phyloP scores from a whole-genome alignment of 2,329 filamentous ascomycete genomes.

The Alternaria sp. region DNA sequence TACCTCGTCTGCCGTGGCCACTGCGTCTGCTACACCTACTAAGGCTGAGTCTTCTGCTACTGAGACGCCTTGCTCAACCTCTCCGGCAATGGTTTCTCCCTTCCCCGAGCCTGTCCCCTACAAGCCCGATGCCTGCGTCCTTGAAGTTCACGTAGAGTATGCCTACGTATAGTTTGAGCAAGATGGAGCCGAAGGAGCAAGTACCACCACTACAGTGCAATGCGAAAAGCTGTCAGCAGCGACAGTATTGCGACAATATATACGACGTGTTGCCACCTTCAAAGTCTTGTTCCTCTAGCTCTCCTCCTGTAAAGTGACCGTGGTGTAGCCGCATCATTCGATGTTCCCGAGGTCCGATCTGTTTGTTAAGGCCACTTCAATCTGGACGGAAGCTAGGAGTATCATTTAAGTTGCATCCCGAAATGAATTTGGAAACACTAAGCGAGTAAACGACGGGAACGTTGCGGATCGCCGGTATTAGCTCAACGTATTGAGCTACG shows the following conservation, averaged over 20 bases:
- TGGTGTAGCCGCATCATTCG: background rate
- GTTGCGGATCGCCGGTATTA: background rate
- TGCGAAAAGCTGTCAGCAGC: background rate
- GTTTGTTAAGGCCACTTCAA: background rate
- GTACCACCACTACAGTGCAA: background rate
- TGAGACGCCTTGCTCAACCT: slow-evolving; percentile 15
- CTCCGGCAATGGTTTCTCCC: slow-evolving; percentile 12
- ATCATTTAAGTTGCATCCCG: background rate
- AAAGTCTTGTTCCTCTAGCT: background rate
- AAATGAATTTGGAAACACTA: background rate
- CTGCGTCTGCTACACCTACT: background rate
- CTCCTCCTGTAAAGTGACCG: background rate
- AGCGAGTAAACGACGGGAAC: background rate
- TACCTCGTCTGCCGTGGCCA: background rate
- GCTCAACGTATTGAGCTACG: background rate
- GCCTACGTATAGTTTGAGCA: slow-evolving; percentile 8
- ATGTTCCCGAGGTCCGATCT: background rate
- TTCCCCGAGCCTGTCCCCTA: slow-evolving; percentile 16
- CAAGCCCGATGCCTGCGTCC: slow-evolving; percentile 12
- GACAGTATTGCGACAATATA: background rate
- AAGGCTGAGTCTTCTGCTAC: slow-evolving; percentile 1
- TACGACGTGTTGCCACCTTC: background rate
- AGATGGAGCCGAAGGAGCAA: background rate
- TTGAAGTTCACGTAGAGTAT: slow-evolving; percentile 15
- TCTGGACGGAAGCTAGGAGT: background rate